Evolutionary conservation across 352 stramenopile species (phyloP).

Genomic region (Pythium phragmitis): DNA sequence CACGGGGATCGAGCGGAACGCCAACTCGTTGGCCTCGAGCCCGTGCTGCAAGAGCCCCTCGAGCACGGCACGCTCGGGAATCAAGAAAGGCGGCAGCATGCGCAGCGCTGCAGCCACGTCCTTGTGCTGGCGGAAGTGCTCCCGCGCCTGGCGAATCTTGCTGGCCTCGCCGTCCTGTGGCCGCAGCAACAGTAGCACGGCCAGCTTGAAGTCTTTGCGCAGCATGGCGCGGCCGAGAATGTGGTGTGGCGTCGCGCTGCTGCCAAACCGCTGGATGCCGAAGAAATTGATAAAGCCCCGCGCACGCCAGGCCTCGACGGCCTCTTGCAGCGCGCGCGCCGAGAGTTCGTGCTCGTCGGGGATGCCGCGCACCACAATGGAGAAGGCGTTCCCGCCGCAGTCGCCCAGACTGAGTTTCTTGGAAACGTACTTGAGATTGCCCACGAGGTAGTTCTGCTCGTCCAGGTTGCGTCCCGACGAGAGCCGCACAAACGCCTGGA

Average conservation of each 20-base stretch:
- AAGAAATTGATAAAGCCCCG: constrained; percentile 98
- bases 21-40: constrained; percentile 67
- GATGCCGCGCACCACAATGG: constrained; percentile 91
- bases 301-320: constrained; percentile 48
- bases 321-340: constrained; percentile 29
- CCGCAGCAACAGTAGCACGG: constrained; percentile 91
- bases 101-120: constrained; percentile 72
- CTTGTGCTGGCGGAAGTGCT: constrained; percentile 84
- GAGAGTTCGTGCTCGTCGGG: constrained; percentile 52
- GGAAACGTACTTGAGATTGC: constrained; percentile 90
- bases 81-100: constrained; percentile 74
- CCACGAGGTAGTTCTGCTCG: constrained; percentile 85
- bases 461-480: constrained; percentile 44
- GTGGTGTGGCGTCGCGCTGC: constrained; percentile 77
- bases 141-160: constrained; percentile 73
- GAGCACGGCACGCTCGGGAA: constrained; percentile 68
- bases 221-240: constrained; percentile 91
- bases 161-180: constrained; percentile 79
- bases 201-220: constrained; percentile 92
- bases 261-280: constrained; percentile 94
- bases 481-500: constrained; percentile 42
- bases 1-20: constrained; percentile 64
- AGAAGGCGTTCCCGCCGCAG: constrained; percentile 92
- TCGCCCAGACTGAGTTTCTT: constrained; percentile 85
- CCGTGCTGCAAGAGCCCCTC: constrained; percentile 75